phyloP scores from a whole-genome alignment of 2,329 filamentous ascomycete species.

The Nothopassalora personata region DNA sequence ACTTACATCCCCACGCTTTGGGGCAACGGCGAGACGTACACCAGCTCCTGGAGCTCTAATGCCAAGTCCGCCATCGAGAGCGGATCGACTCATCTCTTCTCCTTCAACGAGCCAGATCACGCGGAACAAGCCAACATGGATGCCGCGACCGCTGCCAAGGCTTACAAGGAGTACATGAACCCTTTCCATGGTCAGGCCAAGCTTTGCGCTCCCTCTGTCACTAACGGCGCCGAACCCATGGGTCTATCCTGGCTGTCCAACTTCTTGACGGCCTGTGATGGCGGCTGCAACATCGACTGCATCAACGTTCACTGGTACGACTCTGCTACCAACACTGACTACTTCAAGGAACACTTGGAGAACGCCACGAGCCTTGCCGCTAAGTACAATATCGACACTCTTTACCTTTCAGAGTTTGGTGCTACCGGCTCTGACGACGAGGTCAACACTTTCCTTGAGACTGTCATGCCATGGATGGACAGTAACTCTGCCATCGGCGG shows the following conservation, averaged over 20 bases:
- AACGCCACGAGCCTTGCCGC: conserved; percentile 36
- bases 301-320: conserved; percentile 63
- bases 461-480: conserved; percentile 46
- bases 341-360: conserved; percentile 52
- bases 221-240: conserved; percentile 48
- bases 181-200: conserved; percentile 49
- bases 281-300: conserved; percentile 47
- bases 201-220: conserved; percentile 57
- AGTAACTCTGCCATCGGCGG: conserved; percentile 35
- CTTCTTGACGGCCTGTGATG: conserved; percentile 49
- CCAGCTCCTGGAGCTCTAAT: conserved; percentile 47
- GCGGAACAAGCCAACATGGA: conserved; percentile 54
- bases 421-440: conserved; percentile 44
- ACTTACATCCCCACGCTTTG: conserved; percentile 62
- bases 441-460: conserved; percentile 45
- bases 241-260: conserved; percentile 54
- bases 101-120: conserved; percentile 69
- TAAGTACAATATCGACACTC: conserved; percentile 25
- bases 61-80: conserved; percentile 49
- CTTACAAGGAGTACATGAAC: conserved; percentile 53
- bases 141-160: conserved; percentile 48
- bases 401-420: conserved; percentile 64
- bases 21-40: conserved; percentile 43
- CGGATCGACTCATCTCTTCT: conserved; percentile 55
- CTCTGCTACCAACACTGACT: conserved; percentile 40